Conservation (phyloP, 2,329 filamentous ascomycete genomes). For the Ophiostoma sp. region DNA sequence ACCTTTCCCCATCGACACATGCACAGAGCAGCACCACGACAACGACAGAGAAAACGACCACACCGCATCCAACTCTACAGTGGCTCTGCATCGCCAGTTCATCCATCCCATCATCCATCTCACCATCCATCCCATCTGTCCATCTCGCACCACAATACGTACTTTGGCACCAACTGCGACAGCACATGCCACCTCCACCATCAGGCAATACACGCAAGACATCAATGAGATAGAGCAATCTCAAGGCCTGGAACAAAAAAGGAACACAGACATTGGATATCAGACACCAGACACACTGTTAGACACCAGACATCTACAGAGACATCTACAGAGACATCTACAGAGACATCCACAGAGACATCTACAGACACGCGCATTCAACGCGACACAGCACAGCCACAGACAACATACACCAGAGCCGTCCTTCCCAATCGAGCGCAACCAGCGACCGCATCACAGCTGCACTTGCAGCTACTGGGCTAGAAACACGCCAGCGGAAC, state of each 20-base stretch:
- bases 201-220: neutral
- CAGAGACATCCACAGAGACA: neutral
- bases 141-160: neutral
- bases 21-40: no score
- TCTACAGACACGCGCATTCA: neutral
- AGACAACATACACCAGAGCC: neutral
- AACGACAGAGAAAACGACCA: neutral
- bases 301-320: neutral
- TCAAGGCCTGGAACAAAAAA: neutral
- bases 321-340: neutral
- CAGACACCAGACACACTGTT: neutral
- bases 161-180: neutral
- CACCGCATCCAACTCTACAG: neutral
- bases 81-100: neutral
- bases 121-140: neutral
- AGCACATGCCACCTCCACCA: neutral
- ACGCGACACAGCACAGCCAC: constrained; percentile 12
- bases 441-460: neutral
- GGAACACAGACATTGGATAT: neutral
- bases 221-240: neutral
- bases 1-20: neutral
- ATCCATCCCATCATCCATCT: no score
- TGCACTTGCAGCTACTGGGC: neutral
- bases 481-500: neutral
- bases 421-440: constrained; percentile 9